Conservation (phyloP, 2,329 filamentous ascomycete species). For the Ramularia collo-cygni region DNA sequence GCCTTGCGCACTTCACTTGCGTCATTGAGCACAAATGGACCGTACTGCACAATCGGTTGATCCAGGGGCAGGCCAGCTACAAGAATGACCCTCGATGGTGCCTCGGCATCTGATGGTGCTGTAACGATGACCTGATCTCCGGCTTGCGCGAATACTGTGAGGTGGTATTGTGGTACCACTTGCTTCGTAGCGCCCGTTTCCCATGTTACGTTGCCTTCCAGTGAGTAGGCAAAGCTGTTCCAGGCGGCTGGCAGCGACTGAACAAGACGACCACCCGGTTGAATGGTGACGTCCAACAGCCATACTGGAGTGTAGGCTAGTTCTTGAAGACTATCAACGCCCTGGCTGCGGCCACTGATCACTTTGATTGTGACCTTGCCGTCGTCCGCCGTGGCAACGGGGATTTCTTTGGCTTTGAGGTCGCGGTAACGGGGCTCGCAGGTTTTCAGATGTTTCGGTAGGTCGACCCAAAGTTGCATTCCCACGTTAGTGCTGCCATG, state of each 20-base stretch:
- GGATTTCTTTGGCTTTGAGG: slow-evolving; percentile 71
- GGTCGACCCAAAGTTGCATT: slow-evolving; percentile 91
- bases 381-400: slow-evolving; percentile 61
- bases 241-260: slow-evolving; percentile 73
- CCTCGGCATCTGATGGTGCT: slow-evolving; percentile 59
- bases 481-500: slow-evolving; percentile 76
- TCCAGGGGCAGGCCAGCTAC: slow-evolving; percentile 74
- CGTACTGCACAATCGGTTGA: slow-evolving; percentile 76
- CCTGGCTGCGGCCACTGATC: slow-evolving; percentile 78
- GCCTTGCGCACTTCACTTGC: slow-evolving; percentile 70
- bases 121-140: slow-evolving; percentile 70
- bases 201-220: slow-evolving; percentile 66
- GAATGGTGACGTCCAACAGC: slow-evolving; percentile 76
- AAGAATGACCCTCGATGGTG: slow-evolving; percentile 57
- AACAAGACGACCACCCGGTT: slow-evolving; percentile 68
- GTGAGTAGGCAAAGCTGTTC: slow-evolving; percentile 84
- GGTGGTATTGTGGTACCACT: slow-evolving; percentile 65
- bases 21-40: slow-evolving; percentile 71
- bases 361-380: slow-evolving; percentile 77
- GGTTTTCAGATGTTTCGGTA: slow-evolving; percentile 71
- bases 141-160: slow-evolving; percentile 75
- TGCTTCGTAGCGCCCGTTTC: slow-evolving; percentile 47
- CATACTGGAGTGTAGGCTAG: slow-evolving; percentile 96
- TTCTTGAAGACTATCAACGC: slow-evolving; percentile 80
- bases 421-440: slow-evolving; percentile 93